Evolutionary conservation across 257 asterid genomes (phyloP).

Genomic region (Paulownia fortunei): DNA sequence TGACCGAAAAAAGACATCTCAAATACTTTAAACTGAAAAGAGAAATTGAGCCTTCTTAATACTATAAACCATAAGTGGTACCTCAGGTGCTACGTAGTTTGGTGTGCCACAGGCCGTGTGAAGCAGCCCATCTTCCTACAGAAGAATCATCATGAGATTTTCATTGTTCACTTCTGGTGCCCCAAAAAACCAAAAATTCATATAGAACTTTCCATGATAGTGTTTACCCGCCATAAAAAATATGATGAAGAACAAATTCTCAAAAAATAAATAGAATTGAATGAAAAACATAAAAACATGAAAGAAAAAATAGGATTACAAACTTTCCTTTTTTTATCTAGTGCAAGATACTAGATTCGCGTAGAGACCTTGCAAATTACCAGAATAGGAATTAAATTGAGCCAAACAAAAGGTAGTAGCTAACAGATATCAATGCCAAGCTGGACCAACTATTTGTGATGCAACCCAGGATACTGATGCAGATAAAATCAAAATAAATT

Average conservation of each 20-base stretch:
- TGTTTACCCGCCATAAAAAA: not conserved
- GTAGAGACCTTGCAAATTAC: not conserved
- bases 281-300: not conserved
- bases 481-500: not conserved
- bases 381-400: constrained; percentile 12
- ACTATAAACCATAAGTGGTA: constrained; percentile 37
- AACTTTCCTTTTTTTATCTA: not conserved
- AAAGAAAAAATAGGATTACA: not conserved
- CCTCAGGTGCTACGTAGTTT: constrained; percentile 92
- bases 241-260: not conserved
- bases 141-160: constrained; percentile 29
- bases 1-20: constrained; percentile 36
- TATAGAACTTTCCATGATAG: not conserved
- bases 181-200: not conserved
- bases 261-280: not conserved
- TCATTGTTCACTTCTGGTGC: not conserved
- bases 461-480: not conserved
- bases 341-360: not conserved
- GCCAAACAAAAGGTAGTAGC: not conserved
- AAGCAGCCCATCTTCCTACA: constrained; percentile 79
- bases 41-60: constrained; percentile 21
- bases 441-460: not conserved
- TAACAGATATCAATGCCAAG: constrained; percentile 8
- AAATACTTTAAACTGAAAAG: constrained; percentile 30
- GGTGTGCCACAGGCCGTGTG: constrained; percentile 93